Conservation (phyloP, 352 stramenopile species). For the Phytophthora syringae region DNA sequence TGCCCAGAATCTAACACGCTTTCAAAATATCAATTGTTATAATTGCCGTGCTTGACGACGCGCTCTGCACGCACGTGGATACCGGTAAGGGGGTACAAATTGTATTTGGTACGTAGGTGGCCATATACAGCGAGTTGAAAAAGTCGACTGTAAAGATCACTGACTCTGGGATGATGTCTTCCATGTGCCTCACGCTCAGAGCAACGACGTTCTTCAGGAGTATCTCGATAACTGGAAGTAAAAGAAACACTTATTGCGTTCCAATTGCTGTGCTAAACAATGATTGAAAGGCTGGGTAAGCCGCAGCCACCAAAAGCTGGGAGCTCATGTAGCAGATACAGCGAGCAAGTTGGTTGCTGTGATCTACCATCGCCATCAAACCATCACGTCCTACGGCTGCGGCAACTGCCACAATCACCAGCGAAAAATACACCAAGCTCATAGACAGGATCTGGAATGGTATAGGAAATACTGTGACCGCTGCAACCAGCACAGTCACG, state of each 20-base stretch:
- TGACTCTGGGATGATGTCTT: conserved; percentile 13
- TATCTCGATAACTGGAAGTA: neutral
- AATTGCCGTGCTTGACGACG: neutral
- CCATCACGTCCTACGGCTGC: neutral
- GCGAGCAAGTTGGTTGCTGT: neutral
- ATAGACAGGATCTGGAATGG: neutral
- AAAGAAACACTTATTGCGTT: neutral
- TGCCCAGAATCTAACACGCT: neutral
- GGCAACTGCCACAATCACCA: neutral
- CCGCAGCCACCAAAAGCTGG: neutral
- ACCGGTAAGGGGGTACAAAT: no score
- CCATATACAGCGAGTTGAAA: conserved; percentile 28
- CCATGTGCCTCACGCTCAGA: conserved; percentile 2
- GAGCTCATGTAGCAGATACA: neutral
- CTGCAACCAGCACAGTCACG: neutral
- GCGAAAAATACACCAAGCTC: neutral
- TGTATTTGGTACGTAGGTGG: no score
- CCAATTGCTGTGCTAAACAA: neutral
- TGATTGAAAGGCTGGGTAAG: neutral
- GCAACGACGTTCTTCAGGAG: neutral
- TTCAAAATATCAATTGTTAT: neutral
- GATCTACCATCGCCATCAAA: neutral
- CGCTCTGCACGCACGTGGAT: conserved; percentile 17
- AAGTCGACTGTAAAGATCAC: conserved; percentile 25
- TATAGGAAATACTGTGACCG: neutral